These are phyloP conservation scores for Stemphylium beticola DNA, from an alignment of 2,329 filamentous ascomycete genomes.

Conservation along the genomic window DNA sequence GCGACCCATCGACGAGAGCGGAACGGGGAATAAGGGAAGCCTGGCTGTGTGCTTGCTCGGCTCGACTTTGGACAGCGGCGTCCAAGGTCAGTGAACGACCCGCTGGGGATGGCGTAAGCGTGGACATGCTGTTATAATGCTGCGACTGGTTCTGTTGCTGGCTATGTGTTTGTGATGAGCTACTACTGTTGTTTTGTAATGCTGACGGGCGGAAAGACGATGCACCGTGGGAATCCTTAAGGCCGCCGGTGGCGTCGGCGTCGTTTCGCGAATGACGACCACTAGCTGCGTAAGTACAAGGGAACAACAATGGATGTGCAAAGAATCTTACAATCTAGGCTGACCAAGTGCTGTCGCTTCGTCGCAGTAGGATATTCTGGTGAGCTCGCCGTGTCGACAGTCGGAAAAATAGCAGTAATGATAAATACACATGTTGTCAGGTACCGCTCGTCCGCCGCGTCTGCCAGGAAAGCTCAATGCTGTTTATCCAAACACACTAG, in stretches of 20 bases:
- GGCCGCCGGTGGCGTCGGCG: constrained; percentile 13
- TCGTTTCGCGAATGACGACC: constrained; percentile 22
- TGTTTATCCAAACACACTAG: constrained; percentile 1
- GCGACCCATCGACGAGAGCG: constrained; percentile 13
- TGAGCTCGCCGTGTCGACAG: constrained; percentile 43
- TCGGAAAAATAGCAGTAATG: constrained; percentile 40
- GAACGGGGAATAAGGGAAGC: constrained; percentile 32
- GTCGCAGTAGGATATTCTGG: constrained; percentile 41
- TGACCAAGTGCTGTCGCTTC: constrained; percentile 30
- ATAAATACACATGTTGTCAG: constrained; percentile 44
- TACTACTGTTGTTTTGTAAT: constrained; percentile 20
- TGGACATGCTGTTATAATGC: constrained; percentile 35
- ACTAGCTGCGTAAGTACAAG: constrained; percentile 17
- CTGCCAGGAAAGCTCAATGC: constrained; percentile 15
- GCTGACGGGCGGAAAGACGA: constrained; percentile 13
- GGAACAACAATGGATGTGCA: background rate
- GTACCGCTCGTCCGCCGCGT: constrained; percentile 13
- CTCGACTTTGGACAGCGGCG: background rate
- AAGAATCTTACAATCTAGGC: constrained; percentile 23
- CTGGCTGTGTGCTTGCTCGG: constrained; percentile 5
- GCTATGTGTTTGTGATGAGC: constrained; percentile 22
- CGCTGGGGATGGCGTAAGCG: constrained; percentile 22
- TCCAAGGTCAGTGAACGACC: constrained; percentile 11
- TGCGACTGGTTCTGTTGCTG: constrained; percentile 24
- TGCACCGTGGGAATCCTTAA: constrained; percentile 3